Percentiles rank a stretch among this genome's conserved stretches.
Conservation (phyloP, 2,329 filamentous ascomycete genomes). For the Penicillium sp. region DNA sequence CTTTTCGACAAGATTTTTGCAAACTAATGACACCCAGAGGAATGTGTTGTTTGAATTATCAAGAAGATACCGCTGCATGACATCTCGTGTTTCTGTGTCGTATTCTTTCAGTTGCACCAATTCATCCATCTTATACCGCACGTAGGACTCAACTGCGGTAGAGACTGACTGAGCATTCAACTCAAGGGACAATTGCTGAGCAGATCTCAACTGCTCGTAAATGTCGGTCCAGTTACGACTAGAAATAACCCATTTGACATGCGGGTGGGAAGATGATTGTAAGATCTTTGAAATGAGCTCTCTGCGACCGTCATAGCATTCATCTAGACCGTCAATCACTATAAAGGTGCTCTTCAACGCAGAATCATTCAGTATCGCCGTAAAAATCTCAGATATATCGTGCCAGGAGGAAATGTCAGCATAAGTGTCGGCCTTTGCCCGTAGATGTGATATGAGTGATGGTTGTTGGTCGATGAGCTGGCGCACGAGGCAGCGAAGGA, state of each 20-base stretch:
- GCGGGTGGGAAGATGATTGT: no score
- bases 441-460: slow-evolving; percentile 19
- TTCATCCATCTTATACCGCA: not conserved
- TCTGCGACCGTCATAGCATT: no score
- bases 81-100: no score
- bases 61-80: slow-evolving; percentile 16
- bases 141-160: not conserved
- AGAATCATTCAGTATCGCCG: no score
- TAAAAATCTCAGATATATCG: no score
- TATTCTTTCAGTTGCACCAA: not conserved
- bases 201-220: not conserved
- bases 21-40: slow-evolving; percentile 39
- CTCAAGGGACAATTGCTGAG: not conserved
- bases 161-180: not conserved
- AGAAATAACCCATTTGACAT: not conserved
- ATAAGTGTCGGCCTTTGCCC: no score
- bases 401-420: no score
- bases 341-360: no score
- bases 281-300: no score
- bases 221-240: not conserved
- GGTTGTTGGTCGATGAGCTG: slow-evolving; percentile 27
- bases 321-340: no score
- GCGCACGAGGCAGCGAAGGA: slow-evolving; percentile 44
- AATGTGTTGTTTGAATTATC: slow-evolving; percentile 34
- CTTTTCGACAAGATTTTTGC: slow-evolving; percentile 26